These are phyloP conservation scores for Trichoderma citrinoviride DNA, from an alignment of 2,329 filamentous ascomycete genomes.

Conservation along the genomic window DNA sequence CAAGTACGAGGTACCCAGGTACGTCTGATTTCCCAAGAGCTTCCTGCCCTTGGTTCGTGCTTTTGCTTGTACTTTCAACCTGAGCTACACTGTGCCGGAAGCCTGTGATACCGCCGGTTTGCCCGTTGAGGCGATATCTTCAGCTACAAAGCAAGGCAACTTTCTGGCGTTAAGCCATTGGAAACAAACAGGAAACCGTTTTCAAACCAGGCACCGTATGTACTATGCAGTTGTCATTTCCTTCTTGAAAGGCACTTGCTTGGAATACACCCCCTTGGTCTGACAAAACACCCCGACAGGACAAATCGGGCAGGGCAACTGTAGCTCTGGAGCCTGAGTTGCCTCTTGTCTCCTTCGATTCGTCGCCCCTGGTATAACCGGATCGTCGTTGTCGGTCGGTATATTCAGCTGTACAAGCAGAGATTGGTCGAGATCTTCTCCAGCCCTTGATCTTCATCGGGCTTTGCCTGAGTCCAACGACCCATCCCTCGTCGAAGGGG, in stretches of 20 bases:
- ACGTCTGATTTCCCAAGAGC: not conserved
- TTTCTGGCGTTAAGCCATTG: not conserved
- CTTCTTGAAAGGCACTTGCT: not conserved
- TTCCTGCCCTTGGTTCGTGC: conserved; percentile 11
- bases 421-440: not conserved
- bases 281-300: not conserved
- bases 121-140: not conserved
- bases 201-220: not conserved
- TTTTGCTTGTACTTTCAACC: conserved; percentile 7
- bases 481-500: not conserved
- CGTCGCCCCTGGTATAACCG: not conserved
- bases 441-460: not conserved
- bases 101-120: conserved; percentile 10
- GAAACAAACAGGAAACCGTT: not conserved
- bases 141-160: not conserved
- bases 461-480: not conserved
- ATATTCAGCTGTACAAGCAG: not conserved
- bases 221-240: not conserved
- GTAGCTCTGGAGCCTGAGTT: conserved; percentile 8
- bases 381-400: not conserved
- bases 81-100: conserved; percentile 6
- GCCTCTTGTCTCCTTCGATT: not conserved
- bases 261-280: not conserved
- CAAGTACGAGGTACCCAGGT: not conserved
- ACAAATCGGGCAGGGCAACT: conserved; percentile 8